A percentile compares a stretch with the other conserved stretches of the same genome.
Evolutionary conservation across 2,329 filamentous ascomycete species (phyloP).

Genomic region (Alternaria arborescens): DNA sequence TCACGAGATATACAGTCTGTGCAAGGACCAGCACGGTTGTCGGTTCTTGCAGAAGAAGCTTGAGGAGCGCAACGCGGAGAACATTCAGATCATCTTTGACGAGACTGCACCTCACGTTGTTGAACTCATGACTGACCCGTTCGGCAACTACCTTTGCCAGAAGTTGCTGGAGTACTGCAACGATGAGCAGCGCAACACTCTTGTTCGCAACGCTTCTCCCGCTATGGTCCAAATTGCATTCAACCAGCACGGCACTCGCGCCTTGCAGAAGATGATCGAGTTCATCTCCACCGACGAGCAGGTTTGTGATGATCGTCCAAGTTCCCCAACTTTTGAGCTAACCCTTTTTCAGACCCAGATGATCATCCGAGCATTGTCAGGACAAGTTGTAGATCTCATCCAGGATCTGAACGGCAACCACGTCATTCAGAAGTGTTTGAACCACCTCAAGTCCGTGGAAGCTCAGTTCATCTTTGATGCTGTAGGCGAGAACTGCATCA

Average conservation of each 20-base stretch:
- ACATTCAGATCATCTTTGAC: conserved; percentile 90
- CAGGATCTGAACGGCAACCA: conserved; percentile 99
- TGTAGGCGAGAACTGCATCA: conserved; percentile 84
- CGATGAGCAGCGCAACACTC: conserved; percentile 89
- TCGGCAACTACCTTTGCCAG: conserved; percentile 99
- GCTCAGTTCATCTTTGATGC: conserved; percentile 97
- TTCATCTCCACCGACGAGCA: conserved; percentile 88
- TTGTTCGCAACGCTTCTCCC: conserved; percentile 88
- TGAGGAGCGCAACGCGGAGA: conserved; percentile 83
- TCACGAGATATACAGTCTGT: conserved; percentile 86
- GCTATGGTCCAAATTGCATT: conserved; percentile 92
- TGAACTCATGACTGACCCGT: conserved; percentile 97
- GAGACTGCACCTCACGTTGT: conserved; percentile 94
- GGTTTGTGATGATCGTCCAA: conserved; percentile 36
- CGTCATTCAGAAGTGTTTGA: conserved; percentile 98
- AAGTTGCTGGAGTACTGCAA: conserved; percentile 96
- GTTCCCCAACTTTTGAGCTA: conserved; percentile 12
- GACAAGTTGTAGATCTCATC: conserved; percentile 90
- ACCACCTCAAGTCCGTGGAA: conserved; percentile 84
- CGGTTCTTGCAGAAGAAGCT: conserved; percentile 97
- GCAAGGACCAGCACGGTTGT: conserved; percentile 98
- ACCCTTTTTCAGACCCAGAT: conserved; percentile 66
- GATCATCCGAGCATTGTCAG: conserved; percentile 84
- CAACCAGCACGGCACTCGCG: conserved; percentile 96
- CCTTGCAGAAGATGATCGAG: conserved; percentile 99